Base-by-base conservation (phyloP, 129 eudicot species). In the Ambrosia artemisiifolia region DNA sequence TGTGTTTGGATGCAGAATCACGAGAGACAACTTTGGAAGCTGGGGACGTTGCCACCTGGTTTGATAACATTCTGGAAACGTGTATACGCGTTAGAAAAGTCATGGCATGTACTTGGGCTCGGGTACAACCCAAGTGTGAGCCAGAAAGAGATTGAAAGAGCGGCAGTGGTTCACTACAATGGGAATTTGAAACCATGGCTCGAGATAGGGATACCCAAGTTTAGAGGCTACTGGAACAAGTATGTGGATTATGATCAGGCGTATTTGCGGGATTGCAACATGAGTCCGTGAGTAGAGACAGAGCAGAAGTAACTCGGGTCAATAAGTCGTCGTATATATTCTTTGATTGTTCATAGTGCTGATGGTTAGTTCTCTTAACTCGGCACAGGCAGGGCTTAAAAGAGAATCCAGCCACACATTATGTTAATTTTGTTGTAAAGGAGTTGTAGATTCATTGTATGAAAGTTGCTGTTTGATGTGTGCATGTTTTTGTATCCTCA, bases 141-240 rank as follows among this genome's bases (percentile, higher is more conserved):
- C 63, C 86, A 82, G 43, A 88, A 57, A 89, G 99, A 95, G 28
- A 90, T 95, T 11, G 94, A 90, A 54, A 74, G 85, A 53, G 99
- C 97, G 12, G 94, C 96, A 2, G 97, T 90, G 42, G 65, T 90
- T 72, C 99, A 95, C 71, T 90, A 95, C 73, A 95, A 90, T 30
- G 97, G 97, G 46, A 90, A 95, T 85, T 79, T 95, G 82, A 95
- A 95, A 69, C 99, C 97, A 2, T 95, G 97, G 97, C 90, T 95
- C 33, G 99, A 95, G 82, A 95, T 95, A 13, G 97, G 87, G 65
- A 85, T 94, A 66, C 88, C 93, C 32, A 95, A 88, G 81, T 95
- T 84, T 73, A 75, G 91, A 47, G 68, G 54, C 68, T 90, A 94
- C 70, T 95, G 99, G 99, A 75, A 81, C 6, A 86, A 72, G 70